Evolutionary conservation across 2,329 filamentous ascomycete genomes (phyloP).

Genomic region (Sporothrix brasiliensis): DNA sequence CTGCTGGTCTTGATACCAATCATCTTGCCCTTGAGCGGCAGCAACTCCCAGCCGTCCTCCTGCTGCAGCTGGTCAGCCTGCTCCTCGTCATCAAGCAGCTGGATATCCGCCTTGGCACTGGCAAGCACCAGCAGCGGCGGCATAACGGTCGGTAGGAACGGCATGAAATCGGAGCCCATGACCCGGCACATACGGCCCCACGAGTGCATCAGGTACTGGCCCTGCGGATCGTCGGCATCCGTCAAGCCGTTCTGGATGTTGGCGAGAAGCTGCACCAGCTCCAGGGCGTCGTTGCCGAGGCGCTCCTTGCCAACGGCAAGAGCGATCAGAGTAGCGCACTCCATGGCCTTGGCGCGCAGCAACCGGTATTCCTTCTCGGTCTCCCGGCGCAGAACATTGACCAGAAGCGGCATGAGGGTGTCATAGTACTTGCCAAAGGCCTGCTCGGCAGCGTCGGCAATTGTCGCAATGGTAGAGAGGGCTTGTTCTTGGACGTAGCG

Average conservation of each 20-base stretch:
- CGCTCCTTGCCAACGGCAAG: conserved; percentile 92
- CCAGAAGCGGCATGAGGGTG: conserved; percentile 90
- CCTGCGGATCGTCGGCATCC: conserved; percentile 92
- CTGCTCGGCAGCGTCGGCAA: conserved; percentile 95
- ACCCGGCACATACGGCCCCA: conserved; percentile 99
- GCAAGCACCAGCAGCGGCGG: conserved; percentile 89
- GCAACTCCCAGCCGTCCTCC: conserved; percentile 96
- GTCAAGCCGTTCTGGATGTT: conserved; percentile 84
- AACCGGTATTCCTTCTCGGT: conserved; percentile 92
- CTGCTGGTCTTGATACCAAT: conserved; percentile 97
- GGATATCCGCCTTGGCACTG: conserved; percentile 94
- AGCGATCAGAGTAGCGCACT: conserved; percentile 94
- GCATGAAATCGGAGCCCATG: conserved; percentile 84
- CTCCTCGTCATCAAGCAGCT: conserved; percentile 92
- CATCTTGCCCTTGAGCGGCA: conserved; percentile 95
- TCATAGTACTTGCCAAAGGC: conserved; percentile 96
- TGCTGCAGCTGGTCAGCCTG: conserved; percentile 90
- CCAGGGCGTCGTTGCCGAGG: conserved; percentile 84
- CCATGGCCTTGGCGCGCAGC: conserved; percentile 96
- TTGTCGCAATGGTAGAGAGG: conserved; percentile 94
- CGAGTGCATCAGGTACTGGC: conserved; percentile 96
- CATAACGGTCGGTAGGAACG: conserved; percentile 91
- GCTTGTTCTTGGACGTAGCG: conserved; percentile 98
- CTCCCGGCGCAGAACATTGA: conserved; percentile 84
- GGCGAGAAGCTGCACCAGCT: conserved; percentile 82